A percentile compares a stretch with the other conserved stretches of the same genome.
Evolutionary conservation across 2,329 filamentous ascomycete species (phyloP).

Genomic region (Knoxdaviesia capensis): DNA sequence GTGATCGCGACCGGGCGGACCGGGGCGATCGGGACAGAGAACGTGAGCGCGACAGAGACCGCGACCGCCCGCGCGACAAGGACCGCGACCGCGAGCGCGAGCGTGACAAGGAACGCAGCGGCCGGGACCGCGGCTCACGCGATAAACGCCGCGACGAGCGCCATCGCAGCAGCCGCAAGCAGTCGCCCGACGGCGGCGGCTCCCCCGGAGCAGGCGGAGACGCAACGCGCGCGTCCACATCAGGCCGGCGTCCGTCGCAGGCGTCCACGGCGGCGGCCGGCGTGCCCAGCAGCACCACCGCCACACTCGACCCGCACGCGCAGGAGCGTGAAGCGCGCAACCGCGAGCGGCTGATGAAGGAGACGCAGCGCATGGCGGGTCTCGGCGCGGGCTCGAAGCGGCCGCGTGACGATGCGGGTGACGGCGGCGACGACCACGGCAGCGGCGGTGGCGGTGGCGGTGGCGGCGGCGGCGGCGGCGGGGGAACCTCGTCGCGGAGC

Average conservation of each 20-base stretch:
- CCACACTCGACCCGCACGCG: conserved; percentile 36
- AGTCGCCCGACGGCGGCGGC: conserved; percentile 6
- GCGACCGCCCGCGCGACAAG: conserved; percentile 10
- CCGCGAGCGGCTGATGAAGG: conserved; percentile 45
- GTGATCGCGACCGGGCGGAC: conserved; percentile 10
- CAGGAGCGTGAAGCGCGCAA: conserved; percentile 47
- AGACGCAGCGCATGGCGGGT: conserved; percentile 44
- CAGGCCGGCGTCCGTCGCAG: neutral
- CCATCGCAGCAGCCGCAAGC: conserved; percentile 15
- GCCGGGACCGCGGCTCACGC: too few relatives aligned
- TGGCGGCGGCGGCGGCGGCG: conserved; percentile 2
- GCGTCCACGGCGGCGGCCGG: neutral
- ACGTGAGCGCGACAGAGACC: conserved; percentile 5
- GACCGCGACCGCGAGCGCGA: conserved; percentile 20
- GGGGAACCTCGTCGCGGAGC: neutral
- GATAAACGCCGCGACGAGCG: conserved; percentile 17
- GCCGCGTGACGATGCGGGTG: conserved; percentile 23
- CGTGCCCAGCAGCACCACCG: conserved; percentile 12
- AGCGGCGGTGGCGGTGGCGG: neutral
- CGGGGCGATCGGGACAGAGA: conserved; percentile 7
- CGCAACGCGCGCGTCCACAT: neutral
- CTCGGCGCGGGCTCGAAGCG: conserved; percentile 28
- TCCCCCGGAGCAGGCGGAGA: neutral
- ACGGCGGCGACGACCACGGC: conserved; percentile 10
- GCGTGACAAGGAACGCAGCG: conserved; percentile 12